A percentile compares a stretch with the other conserved stretches of the same genome.
These are phyloP conservation scores for Phaffia australis DNA, from an alignment of 768 basidiomycete species.

Conservation along the genomic window DNA sequence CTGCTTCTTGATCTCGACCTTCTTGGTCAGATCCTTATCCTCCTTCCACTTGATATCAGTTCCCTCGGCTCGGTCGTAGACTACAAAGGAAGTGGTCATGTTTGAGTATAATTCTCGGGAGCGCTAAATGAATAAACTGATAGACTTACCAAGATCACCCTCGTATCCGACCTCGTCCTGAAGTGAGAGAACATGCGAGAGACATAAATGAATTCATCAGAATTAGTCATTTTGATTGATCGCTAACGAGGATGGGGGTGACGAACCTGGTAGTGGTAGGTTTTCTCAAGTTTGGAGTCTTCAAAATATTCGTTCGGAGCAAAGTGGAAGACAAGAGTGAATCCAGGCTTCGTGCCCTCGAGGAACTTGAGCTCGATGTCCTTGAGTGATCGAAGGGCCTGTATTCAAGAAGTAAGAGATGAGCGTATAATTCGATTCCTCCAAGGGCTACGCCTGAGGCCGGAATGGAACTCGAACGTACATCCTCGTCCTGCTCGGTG, in stretches of 20 bases:
- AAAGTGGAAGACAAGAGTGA: slow-evolving; percentile 78
- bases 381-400: slow-evolving; percentile 67
- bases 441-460: no score
- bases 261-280: slow-evolving; percentile 60
- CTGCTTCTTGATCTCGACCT: slow-evolving; percentile 98
- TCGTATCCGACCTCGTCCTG: slow-evolving; percentile 76
- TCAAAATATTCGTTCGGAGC: slow-evolving; percentile 73
- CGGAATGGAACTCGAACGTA: slow-evolving; percentile 26
- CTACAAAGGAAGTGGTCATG: slow-evolving; percentile 28
- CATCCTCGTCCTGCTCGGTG: slow-evolving; percentile 73
- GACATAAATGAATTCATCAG: neutral
- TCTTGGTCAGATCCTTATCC: slow-evolving; percentile 93
- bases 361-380: slow-evolving; percentile 76
- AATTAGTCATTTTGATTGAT: neutral
- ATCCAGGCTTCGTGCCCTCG: slow-evolving; percentile 55
- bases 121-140: no score
- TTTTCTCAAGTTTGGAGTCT: slow-evolving; percentile 73
- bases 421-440: neutral
- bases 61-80: slow-evolving; percentile 88
- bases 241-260: neutral
- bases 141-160: slow-evolving; percentile 57
- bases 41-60: slow-evolving; percentile 93
- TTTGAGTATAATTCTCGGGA: neutral
- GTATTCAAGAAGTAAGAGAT: slow-evolving; percentile 23
- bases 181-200: neutral